Evolutionary conservation across 2,329 filamentous ascomycete species (phyloP).

Genomic region (Huntiella moniliformis): DNA sequence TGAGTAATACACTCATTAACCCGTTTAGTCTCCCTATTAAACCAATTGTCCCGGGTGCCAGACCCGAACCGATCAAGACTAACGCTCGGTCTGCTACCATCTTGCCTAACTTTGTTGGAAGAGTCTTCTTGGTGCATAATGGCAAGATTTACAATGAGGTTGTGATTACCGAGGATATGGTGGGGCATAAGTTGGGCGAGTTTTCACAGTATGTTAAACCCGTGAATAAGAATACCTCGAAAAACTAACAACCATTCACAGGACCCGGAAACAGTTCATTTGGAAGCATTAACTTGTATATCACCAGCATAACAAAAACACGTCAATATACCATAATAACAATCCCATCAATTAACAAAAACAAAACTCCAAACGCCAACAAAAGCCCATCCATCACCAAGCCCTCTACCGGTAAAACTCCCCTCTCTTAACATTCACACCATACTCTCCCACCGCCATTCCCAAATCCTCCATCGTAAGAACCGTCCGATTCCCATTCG

Average conservation of each 20-base stretch:
- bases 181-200: constrained; percentile 85
- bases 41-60: constrained; percentile 39
- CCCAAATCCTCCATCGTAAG: constrained; percentile 97
- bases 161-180: constrained; percentile 83
- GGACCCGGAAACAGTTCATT: constrained; percentile 40
- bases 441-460: constrained; percentile 95
- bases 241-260: constrained; percentile 15
- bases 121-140: constrained; percentile 82
- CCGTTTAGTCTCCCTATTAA: constrained; percentile 41
- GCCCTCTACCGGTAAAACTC: constrained; percentile 68
- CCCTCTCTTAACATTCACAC: constrained; percentile 89
- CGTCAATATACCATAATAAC: neutral
- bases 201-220: constrained; percentile 55
- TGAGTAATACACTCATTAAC: neutral
- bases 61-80: constrained; percentile 57
- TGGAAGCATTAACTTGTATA: constrained; percentile 21
- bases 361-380: neutral
- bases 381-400: neutral
- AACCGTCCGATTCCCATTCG: constrained; percentile 77
- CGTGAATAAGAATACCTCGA: neutral
- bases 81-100: constrained; percentile 79
- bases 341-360: constrained; percentile 11
- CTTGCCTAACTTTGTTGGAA: constrained; percentile 75
- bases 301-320: neutral
- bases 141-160: constrained; percentile 74